Conservation (phyloP, 2,329 filamentous ascomycete genomes). For the Neonectria hederae region DNA sequence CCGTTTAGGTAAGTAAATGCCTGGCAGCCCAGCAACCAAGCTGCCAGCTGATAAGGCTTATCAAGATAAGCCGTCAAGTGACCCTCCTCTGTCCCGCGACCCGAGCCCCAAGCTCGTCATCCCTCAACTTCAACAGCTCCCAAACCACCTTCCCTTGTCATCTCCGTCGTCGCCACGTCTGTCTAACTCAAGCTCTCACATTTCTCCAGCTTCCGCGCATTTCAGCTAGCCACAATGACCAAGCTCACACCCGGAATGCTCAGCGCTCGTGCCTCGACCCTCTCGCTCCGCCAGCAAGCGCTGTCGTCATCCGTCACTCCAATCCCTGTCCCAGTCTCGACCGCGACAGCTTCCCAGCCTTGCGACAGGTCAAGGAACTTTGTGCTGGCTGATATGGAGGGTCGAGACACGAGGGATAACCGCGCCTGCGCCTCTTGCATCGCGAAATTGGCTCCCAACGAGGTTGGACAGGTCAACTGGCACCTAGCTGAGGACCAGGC, state of each 20-base stretch:
- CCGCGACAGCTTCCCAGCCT: slow-evolving; percentile 29
- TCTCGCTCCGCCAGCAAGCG: slow-evolving; percentile 56
- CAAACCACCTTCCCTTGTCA: slow-evolving; percentile 4
- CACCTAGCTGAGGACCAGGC: slow-evolving; percentile 34
- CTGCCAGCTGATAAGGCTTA: slow-evolving; percentile 14
- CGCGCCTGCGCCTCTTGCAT: slow-evolving; percentile 53
- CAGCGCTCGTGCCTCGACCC: slow-evolving; percentile 54
- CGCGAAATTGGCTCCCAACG: slow-evolving; percentile 43
- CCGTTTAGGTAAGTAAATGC: not conserved
- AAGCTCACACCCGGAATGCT: slow-evolving; percentile 56
- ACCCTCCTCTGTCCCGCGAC: slow-evolving; percentile 25
- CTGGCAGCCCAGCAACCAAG: not conserved
- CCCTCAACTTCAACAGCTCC: slow-evolving; percentile 25
- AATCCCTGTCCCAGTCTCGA: slow-evolving; percentile 42
- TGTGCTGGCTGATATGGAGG: slow-evolving; percentile 54
- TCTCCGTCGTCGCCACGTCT: not conserved
- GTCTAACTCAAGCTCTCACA: not conserved
- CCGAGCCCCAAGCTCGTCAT: slow-evolving; percentile 33
- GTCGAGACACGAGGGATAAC: slow-evolving; percentile 46
- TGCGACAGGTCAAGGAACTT: slow-evolving; percentile 54
- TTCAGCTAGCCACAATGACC: slow-evolving; percentile 50
- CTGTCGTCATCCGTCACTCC: slow-evolving; percentile 39
- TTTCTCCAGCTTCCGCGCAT: slow-evolving; percentile 20
- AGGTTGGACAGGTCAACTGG: slow-evolving; percentile 47
- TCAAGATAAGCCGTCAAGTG: slow-evolving; percentile 28